Base-by-base conservation (phyloP, 2,329 filamentous ascomycete genomes). In the Tympanopsis confertula region DNA sequence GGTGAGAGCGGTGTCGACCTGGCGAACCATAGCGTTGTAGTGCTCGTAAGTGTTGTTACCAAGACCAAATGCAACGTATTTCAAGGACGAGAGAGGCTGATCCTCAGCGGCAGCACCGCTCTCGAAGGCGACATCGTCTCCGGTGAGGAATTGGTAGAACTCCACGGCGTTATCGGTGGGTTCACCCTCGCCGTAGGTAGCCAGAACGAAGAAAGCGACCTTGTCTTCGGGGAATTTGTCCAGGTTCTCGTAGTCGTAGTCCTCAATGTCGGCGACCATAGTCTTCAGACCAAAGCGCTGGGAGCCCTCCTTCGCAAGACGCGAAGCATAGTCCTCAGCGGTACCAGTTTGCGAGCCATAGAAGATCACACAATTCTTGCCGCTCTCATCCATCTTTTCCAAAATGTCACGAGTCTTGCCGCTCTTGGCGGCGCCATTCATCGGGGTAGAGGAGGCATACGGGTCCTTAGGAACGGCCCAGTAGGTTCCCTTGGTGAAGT, bases 261-360 rank as follows among this genome's bases (percentile, higher is more conserved):
- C 66, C 4, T 58, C 62, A 3, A 68, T 49, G 39, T 69, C 65
- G 4, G 61, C 64, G 0, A 54, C 54, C 19, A 68, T 43, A 5
- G 54, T 48, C 32, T 59, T 50, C 12, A 64, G 49, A 4, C 61
- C 58, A 35, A 65, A 65, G 14, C 56, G 52, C 20, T 52, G 49
- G 14, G 51, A 47, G 33, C 55, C 55, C 36, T 68, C 64, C 35
- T 57, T 52, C 3, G 54, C 55, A 1, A 68, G 47, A 4, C 54
- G 52, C 36, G 55, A 54, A 5, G 63, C 63, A 37, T 66, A 56
- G 7, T 54, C 52, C 42, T 67, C 62, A 0, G 63, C 61, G 0
- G 62, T 66, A 5, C 65, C 63, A 3, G 62, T 65, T 42, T 68
- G 64, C 2, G 63, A 66, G n/a, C 62, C 63, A 59, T 60, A 68